Evolutionary conservation across 2,329 filamentous ascomycete species (phyloP), one percentile per base, ranked within the genome.

Genomic region (Teratosphaeria destructans): DNA sequence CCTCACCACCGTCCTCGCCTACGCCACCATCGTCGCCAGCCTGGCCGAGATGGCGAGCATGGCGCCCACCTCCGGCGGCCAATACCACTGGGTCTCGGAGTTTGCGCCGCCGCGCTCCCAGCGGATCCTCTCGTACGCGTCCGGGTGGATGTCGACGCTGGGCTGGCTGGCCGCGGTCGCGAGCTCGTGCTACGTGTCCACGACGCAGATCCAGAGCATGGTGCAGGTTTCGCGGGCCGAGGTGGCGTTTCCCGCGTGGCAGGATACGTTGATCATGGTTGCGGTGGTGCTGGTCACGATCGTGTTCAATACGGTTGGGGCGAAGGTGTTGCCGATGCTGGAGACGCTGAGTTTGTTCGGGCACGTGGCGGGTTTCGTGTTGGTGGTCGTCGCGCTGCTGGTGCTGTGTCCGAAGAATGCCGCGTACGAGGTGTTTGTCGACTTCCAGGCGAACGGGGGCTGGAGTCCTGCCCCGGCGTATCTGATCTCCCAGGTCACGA

Each of bases 91-190:
- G 61, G 60, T 70, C n/a, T 65, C 62, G 39, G 69, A 72, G 56
- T 71, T 72, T 43, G 68, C 69, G 8, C 69, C 70, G n/a, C 65
- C 65, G 6, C n/a, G 61, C 34, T 71, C 65, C 54, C 69, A 72
- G 60, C 62, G 64, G 32, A 47, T 64, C 5, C 54, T 69, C 37
- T 66, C 62, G 43, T 67, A 66, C 57, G 59, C 60, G 34, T 61
- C 59, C 4, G 67, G 68, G 8, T 75, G 73, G 73, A 73, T 72
- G 66, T 68, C 66, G 3, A 72, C 72, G 1, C 66, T 75, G 10
- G 70, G 66, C 52, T 75, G 73, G 73, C 66, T 72, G 12, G 72
- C 73, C 16, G 67, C 67, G 57, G 67, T 69, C 6, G 70, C 74
- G 6, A 67, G 66, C 2, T 64, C 63, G 1, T 66, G 65, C 23